Base-by-base conservation (phyloP, 2,329 filamentous ascomycete species). In the Fonsecaea pugnacius region DNA sequence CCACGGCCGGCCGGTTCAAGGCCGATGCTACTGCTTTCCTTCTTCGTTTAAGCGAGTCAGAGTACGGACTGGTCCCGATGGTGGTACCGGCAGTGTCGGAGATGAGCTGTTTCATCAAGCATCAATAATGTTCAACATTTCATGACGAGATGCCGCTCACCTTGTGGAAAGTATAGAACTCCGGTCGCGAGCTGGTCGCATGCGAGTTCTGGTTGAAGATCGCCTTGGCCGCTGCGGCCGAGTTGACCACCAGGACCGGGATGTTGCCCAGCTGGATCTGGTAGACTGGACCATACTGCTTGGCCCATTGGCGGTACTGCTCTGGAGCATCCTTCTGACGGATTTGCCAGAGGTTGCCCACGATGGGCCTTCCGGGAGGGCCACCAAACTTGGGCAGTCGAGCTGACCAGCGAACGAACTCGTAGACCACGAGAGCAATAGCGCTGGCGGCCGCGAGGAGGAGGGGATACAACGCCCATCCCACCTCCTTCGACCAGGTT, bases 61-160 rank as follows among this genome's bases (percentile, higher is more conserved):
- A 86, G 71, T 87, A 90, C 0, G 87, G 87, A 1, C 85, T 87
- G 0, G 87, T 89, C 0, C 87, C 87, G 62, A 89, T 88, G 0
- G 87, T 89, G 1, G 86, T 89, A 4, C 87, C 87, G 0, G 86
- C 84, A 2, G 53, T 56, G 24, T 56, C 53, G n/a, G 53, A 52
- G 32, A 68, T 72, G 63, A 83, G 82, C 74, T 84, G 35, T 21
- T 18, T 10, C 30, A 1, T 10, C 27, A 55, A 1, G 12, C 3
- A 38, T 36, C 21, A 16, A 60, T 5, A 9, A n/a, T 60, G 16
- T n/a, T 32, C 4, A 6, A 30, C 27, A 1, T 30, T 30, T 30
- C 27, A 30, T 30, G 27, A 68, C 71, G 63, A 83, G 82, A 74
- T 84, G 35, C 46, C 35, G 3, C 35, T 60, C 33, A 64, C 62